Base-by-base conservation (phyloP, 352 stramenopile species). In the Phytophthora hibernalis region DNA sequence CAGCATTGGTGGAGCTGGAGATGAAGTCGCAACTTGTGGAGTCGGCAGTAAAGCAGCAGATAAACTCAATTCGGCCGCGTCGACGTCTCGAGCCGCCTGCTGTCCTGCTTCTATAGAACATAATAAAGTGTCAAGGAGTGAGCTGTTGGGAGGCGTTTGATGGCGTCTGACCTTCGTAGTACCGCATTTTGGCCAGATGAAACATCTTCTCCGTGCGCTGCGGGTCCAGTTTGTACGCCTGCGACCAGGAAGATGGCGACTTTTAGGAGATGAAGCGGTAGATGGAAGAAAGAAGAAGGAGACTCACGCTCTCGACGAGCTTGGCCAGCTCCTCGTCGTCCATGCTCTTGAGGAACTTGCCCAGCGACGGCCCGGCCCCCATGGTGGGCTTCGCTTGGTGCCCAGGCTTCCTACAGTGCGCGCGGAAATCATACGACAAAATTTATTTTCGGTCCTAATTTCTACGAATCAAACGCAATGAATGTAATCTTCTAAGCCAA, bases 141-240 rank as follows among this genome's bases (percentile, higher is more conserved):
- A 12, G 3, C 4, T 51, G 16, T 33, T 31, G 12, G 5, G 16
- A 0, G 16, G 4, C 16, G 38, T 44, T 1, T 10, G 2, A 30
- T 26, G 11, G 28, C 16, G 5, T 35, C 49, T 37, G 35, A 80
- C 76, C 50, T 62, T 80, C 68, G n/a, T 75, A 38, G 48, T 76
- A 75, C 13, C 72, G 79, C 66, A 70, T 11, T 59, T 81, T 89
- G 26, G 76, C 83, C n/a, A 72, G 15, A 2, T 65, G 30, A 44
- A 92, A 68, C 45, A 87, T 61, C 20, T 58, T 65, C 20, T 92
- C 83, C 53, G 88, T 77, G 13, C 83, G 77, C 53, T 77, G 55
- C 21, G 83, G 66, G 15, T 90, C 79, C 31, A 79, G 21, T 47
- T 65, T 70, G 47, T 89, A 92, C 24, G 72, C 83, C 81, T 92